phyloP scores from a whole-genome alignment of 768 basidiomycete genomes.

The Pulveroboletus frians region DNA sequence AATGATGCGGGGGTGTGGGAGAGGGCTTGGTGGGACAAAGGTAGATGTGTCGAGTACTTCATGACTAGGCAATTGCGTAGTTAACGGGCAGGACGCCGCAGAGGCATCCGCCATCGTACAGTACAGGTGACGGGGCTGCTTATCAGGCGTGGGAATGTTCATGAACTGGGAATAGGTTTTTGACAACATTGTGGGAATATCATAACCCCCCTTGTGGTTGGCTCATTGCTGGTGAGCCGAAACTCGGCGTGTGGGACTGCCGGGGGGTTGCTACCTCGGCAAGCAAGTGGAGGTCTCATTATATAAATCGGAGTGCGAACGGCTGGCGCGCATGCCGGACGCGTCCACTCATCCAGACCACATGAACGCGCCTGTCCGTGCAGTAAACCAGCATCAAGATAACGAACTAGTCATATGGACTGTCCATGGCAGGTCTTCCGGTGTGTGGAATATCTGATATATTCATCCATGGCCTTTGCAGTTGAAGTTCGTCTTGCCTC shows the following conservation, averaged over 20 bases:
- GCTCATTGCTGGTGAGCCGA: no score
- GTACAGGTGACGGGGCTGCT: background rate
- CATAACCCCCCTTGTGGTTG: no score
- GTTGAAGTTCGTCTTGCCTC: slow-evolving; percentile 80
- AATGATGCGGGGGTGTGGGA: slow-evolving; percentile 52
- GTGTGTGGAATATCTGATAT: background rate
- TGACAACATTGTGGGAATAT: no score
- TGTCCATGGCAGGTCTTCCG: slow-evolving; percentile 51
- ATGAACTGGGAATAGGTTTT: no score
- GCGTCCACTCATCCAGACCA: slow-evolving; percentile 11
- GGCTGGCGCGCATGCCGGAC: background rate
- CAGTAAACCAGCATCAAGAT: background rate
- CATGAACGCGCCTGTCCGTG: slow-evolving; percentile 10
- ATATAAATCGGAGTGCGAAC: no score
- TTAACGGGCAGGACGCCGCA: slow-evolving; percentile 4
- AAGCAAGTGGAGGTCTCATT: no score
- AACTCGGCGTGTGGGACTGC: no score
- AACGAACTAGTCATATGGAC: slow-evolving; percentile 44
- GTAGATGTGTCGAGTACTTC: slow-evolving; percentile 41
- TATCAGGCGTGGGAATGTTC: no score
- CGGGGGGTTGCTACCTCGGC: no score
- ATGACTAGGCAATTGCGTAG: slow-evolving; percentile 14
- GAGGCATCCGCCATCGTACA: slow-evolving; percentile 23
- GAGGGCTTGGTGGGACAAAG: slow-evolving; percentile 51
- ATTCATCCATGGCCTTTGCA: slow-evolving; percentile 25